Evolutionary conservation across 805 yeast species (phyloP).

Genomic region (Blastobotrys americana): DNA sequence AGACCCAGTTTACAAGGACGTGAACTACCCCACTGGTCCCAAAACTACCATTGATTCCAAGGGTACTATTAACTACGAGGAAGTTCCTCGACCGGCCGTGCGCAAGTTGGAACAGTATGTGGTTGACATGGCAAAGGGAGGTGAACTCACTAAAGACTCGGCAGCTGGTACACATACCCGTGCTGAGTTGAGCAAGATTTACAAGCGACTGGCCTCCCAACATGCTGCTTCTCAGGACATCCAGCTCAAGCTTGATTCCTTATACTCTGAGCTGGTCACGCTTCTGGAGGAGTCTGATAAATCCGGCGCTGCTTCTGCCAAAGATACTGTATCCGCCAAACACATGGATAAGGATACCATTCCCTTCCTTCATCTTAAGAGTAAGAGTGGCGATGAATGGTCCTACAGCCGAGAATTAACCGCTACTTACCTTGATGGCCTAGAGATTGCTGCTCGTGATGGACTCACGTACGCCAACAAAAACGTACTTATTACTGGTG

Average conservation of each 20-base stretch:
- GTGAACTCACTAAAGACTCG: constrained; percentile 70
- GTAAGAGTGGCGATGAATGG: constrained; percentile 70
- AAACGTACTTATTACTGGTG: constrained; percentile 91
- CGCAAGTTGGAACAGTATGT: constrained; percentile 95
- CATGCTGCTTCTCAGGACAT: constrained; percentile 46
- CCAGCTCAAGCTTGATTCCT: constrained; percentile 37
- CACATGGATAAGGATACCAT: constrained; percentile 44
- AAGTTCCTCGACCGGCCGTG: constrained; percentile 80
- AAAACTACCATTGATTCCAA: constrained; percentile 78
- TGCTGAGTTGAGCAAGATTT: constrained; percentile 77
- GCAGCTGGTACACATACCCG: constrained; percentile 46
- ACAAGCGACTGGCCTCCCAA: constrained; percentile 73
- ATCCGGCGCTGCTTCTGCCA: constrained; percentile 41
- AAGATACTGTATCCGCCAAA: constrained; percentile 23
- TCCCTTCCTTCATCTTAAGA: constrained; percentile 91
- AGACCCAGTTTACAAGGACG: constrained; percentile 94
- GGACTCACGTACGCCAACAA: constrained; percentile 88
- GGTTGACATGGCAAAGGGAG: constrained; percentile 93
- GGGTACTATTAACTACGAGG: constrained; percentile 81
- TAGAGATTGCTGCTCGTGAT: constrained; percentile 89
- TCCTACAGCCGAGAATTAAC: constrained; percentile 74
- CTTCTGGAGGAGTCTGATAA: constrained; percentile 40
- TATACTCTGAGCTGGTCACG: constrained; percentile 28
- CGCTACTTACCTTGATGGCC: constrained; percentile 73
- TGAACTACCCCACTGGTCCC: constrained; percentile 91